phyloP scores from a whole-genome alignment of 768 basidiomycete genomes.

The Collybia mongolica region DNA sequence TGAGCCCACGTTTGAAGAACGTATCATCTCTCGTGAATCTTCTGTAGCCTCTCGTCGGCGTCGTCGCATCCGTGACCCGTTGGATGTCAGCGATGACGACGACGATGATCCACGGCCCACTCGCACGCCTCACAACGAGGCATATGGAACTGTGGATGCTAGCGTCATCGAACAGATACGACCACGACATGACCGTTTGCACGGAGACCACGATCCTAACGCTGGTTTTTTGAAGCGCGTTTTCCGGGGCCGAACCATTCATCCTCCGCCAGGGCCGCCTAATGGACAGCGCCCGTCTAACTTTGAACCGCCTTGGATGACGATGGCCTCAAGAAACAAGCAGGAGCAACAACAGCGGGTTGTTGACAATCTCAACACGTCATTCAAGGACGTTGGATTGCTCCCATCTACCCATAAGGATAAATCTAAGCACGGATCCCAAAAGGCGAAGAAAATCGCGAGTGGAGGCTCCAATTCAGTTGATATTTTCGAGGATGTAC shows the following conservation, averaged over 20 bases:
- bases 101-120: constrained; percentile 33
- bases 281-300: constrained; percentile 23
- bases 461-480: constrained; percentile 18
- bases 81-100: constrained; percentile 31
- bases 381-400: constrained; percentile 80
- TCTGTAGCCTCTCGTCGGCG: constrained; percentile 19
- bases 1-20: constrained; percentile 4
- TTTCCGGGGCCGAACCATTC: constrained; percentile 16
- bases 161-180: constrained; percentile 47
- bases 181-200: constrained; percentile 24
- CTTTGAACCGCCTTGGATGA: constrained; percentile 59
- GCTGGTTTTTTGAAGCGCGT: constrained; percentile 20
- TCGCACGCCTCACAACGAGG: constrained; percentile 63
- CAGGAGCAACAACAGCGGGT: constrained; percentile 69
- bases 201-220: constrained; percentile 21
- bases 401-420: constrained; percentile 53
- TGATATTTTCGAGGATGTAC: constrained; percentile 60
- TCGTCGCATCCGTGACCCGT: constrained; percentile 27
- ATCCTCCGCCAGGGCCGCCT: constrained; percentile 14
- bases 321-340: constrained; percentile 58
- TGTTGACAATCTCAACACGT: constrained; percentile 67
- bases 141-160: constrained; percentile 58
- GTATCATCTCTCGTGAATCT: constrained; percentile 14
- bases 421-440: constrained; percentile 16
- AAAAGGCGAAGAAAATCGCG: constrained; percentile 29